phyloP scores from a whole-genome alignment of 78 protist genomes.

The Emiliania huxleyi region DNA sequence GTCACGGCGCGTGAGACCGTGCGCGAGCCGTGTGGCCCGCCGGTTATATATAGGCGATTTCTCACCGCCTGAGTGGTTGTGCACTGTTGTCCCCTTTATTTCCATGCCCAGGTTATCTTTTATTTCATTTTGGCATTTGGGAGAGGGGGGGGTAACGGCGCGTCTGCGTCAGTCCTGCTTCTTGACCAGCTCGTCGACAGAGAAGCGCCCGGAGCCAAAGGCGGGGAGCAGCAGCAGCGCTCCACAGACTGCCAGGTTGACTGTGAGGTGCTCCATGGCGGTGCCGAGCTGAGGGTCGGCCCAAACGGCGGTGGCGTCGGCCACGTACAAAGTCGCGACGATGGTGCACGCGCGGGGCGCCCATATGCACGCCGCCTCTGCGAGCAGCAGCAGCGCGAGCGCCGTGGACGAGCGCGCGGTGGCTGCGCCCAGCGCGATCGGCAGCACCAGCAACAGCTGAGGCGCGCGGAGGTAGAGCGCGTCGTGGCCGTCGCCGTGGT shows the following conservation, averaged over 20 bases:
- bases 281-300: not conserved
- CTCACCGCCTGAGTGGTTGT: too few relatives aligned
- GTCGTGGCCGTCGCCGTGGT: not conserved
- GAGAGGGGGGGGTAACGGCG: too few relatives aligned
- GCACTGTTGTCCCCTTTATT: too few relatives aligned
- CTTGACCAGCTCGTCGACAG: not conserved
- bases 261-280: not conserved
- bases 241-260: not conserved
- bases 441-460: not conserved
- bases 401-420: not conserved
- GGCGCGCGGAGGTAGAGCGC: not conserved
- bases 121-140: too few relatives aligned
- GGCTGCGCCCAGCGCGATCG: not conserved
- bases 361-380: not conserved
- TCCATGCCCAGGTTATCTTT: too few relatives aligned
- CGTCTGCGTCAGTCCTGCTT: not conserved
- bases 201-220: not conserved
- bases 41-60: too few relatives aligned
- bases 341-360: not conserved
- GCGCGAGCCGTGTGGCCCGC: too few relatives aligned
- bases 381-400: not conserved
- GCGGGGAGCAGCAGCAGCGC: not conserved
- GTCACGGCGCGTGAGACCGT: too few relatives aligned
- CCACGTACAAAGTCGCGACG: too few relatives aligned
- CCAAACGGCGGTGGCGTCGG: not conserved